Base-by-base conservation (phyloP, 2,329 filamentous ascomycete species). In the Chlorencoelia australis region DNA sequence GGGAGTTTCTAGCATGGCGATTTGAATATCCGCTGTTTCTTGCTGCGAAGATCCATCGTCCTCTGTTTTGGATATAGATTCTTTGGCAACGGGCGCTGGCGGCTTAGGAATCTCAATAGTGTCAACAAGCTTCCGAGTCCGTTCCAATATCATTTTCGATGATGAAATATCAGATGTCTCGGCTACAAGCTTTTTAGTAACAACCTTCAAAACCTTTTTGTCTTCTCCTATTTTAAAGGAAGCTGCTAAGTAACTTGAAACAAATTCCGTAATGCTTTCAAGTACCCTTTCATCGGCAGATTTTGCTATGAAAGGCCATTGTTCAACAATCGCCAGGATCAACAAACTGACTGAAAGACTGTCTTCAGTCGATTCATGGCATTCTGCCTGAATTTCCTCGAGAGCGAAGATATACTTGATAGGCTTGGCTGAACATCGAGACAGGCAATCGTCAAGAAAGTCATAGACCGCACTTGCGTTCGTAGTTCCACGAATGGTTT, bases 361-460 rank as follows among this genome's bases (percentile, higher is more conserved):
- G n/a, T 59, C 37, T 42, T 39, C 46, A 26, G 55, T 45, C 28
- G 49, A 50, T 9, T 40, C 32, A 33, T 48, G 56, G 46, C 63
- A 48, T 28, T 65, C 57, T 36, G 61, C 56, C 41, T 59, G 47
- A 2, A 71, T 46, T 26, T 74, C 68, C 36, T 77, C 68, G 17
- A 84, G 59, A 51, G 76, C 65, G 42, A 91, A 82, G 18, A 91
- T 75, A 51, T 94, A 89, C 54, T 86, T 93, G 52, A 93, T 79
- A 0, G 86, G 82, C 16, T 80, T 79, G 39, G 71, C 77, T 11
- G 79, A 78, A 47, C 84, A 83, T 16, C 88, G 75, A 19, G 75
- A 75, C 35, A 84, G 67, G 57, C 85, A 93, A 44, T 93, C 87
- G 52, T 95, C 88, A 17, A 95, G 57, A 52, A 91, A 93, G 1